Conservation (phyloP, 169 alveolate genomes). For the Cryptosporidium sp. region DNA sequence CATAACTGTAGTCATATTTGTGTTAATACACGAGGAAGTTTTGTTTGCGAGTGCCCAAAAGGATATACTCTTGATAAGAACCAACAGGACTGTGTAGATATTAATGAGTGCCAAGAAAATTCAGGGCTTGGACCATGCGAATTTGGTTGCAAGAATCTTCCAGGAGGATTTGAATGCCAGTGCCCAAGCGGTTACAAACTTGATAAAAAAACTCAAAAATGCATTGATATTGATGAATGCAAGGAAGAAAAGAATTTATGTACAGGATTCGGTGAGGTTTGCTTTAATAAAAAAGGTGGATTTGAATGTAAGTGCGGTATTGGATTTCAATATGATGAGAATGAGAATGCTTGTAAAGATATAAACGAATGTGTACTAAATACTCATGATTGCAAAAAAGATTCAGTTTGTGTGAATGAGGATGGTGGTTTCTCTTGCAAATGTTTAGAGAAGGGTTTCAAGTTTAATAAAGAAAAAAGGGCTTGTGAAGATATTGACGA, state of each 20-base stretch:
- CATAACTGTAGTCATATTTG: constrained; percentile 78
- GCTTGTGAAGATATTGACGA: constrained; percentile 81
- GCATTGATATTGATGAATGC: constrained; percentile 80
- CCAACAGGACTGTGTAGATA: constrained; percentile 73
- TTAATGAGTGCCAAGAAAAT: constrained; percentile 78
- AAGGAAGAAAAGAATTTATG: constrained; percentile 36
- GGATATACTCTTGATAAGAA: constrained; percentile 75
- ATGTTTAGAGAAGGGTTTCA: constrained; percentile 77
- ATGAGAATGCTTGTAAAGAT: constrained; percentile 74
- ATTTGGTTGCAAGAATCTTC: constrained; percentile 56
- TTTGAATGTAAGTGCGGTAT: constrained; percentile 77
- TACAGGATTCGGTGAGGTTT: constrained; percentile 72
- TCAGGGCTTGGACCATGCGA: constrained; percentile 49
- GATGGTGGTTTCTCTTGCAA: constrained; percentile 77
- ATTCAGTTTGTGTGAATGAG: constrained; percentile 68
- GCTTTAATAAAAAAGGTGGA: constrained; percentile 78
- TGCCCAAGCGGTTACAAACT: constrained; percentile 75
- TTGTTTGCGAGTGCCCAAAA: constrained; percentile 77
- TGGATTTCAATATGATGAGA: constrained; percentile 62
- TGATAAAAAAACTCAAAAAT: constrained; percentile 55
- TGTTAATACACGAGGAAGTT: constrained; percentile 80
- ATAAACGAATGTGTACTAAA: constrained; percentile 76
- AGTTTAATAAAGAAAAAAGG: constrained; percentile 69
- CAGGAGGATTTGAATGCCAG: constrained; percentile 60
- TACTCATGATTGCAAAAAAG: constrained; percentile 36